Evolutionary conservation across 305 asterid species (phyloP).

Genomic region (Rubia tinctorum): DNA sequence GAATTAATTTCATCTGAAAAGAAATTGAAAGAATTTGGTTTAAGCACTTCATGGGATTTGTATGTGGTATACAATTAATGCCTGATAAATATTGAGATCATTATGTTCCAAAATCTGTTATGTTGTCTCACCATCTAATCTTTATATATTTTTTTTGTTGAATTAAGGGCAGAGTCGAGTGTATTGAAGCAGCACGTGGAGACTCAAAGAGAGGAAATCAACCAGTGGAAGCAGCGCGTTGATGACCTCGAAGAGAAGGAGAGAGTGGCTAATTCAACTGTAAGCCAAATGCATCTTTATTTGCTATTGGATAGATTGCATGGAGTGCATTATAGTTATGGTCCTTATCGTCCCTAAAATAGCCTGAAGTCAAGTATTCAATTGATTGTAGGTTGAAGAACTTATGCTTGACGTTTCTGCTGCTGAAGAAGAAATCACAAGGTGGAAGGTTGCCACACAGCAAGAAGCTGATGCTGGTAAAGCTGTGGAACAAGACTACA

Average conservation of each 20-base stretch:
- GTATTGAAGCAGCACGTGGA: slow-evolving; percentile 65
- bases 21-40: neutral
- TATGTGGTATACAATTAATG: too few species aligned
- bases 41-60: too few species aligned
- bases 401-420: slow-evolving; percentile 89
- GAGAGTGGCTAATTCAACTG: slow-evolving; percentile 94
- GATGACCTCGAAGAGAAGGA: slow-evolving; percentile 93
- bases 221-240: slow-evolving; percentile 64
- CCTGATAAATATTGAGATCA: neutral
- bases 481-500: slow-evolving; percentile 80
- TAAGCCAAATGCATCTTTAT: slow-evolving; percentile 18
- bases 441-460: slow-evolving; percentile 96
- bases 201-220: slow-evolving; percentile 76
- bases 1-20: neutral
- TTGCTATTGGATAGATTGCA: neutral
- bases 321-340: neutral
- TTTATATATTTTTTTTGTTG: slow-evolving; percentile 20
- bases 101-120: neutral
- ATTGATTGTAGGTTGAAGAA: slow-evolving; percentile 73
- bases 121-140: neutral
- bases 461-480: slow-evolving; percentile 98
- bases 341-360: slow-evolving; percentile 9
- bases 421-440: slow-evolving; percentile 89
- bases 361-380: slow-evolving; percentile 8
- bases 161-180: slow-evolving; percentile 86